Conservation (phyloP, 345 rosid genomes). For the Lagerstroemia speciosa region DNA sequence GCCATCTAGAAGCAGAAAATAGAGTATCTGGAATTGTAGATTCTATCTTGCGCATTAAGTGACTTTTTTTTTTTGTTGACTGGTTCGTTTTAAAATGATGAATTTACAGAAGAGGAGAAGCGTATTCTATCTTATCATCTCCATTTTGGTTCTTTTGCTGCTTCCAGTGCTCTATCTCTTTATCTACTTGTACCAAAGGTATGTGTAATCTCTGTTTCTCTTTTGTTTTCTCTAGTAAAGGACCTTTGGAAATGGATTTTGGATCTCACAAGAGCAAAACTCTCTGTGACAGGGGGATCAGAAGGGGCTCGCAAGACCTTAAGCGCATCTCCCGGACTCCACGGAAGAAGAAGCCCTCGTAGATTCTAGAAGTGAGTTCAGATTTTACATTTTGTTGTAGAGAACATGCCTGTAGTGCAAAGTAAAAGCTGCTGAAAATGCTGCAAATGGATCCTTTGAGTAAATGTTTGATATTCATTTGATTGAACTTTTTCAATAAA, state of each 20-base stretch:
- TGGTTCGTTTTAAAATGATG: neutral
- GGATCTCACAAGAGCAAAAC: neutral
- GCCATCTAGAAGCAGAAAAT: neutral
- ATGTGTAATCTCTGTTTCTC: conserved; percentile 7
- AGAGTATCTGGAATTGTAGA: neutral
- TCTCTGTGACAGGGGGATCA: conserved; percentile 42
- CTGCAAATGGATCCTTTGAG: neutral
- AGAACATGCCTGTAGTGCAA: neutral
- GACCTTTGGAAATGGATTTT: neutral
- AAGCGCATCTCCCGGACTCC: conserved; percentile 32
- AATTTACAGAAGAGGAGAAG: conserved; percentile 43
- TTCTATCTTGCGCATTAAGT: neutral
- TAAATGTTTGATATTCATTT: neutral
- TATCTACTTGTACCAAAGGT: conserved; percentile 61
- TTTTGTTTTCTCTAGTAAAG: conserved; percentile 1
- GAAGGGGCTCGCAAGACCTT: conserved; percentile 45
- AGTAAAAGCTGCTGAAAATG: neutral
- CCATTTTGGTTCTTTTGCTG: conserved; percentile 41
- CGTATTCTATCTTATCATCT: conserved; percentile 30
- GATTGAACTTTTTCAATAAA: neutral
- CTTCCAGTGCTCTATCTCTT: conserved; percentile 54
- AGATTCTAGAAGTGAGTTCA: neutral
- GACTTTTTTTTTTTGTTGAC: neutral
- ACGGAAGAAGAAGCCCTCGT: conserved; percentile 43
- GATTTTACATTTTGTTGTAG: neutral